Evolutionary conservation across 352 stramenopile genomes (phyloP), one percentile per base, ranked within the genome.

Genomic region (Globisporangium acanthophoron): DNA sequence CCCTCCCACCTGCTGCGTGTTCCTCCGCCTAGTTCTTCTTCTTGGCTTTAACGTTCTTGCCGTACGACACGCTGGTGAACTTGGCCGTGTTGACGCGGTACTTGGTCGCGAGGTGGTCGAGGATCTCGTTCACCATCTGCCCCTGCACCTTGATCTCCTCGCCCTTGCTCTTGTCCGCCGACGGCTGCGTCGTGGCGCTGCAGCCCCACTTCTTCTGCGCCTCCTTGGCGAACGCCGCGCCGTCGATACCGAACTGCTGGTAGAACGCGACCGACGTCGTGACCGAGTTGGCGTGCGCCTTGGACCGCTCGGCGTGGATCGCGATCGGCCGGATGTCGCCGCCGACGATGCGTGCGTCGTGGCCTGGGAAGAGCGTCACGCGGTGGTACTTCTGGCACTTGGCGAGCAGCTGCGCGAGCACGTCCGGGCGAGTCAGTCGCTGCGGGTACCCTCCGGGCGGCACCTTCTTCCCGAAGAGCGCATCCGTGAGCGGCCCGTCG

Each of bases 191-290:
- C 24, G 78, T 65, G 24, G 82, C 85, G 52, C 78, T 88, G 58
- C 78, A 93, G 16, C 83, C 85, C 83, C 83, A 95, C 47, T 87
- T 92, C 59, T 91, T 92, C 51, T 91, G 81, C 3, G 64, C 80
- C 15, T 95, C 85, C 56, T 88, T 90, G n/a, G 70, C 77, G 62
- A 93, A 91, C 7, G 65, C 57, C 5, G 67, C 58, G 18, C 76
- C 76, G 54, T 92, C 80, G 29, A 94, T 87, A 6, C 85, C 85
- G 57, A 94, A 94, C 58, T 85, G 70, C 67, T 92, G 68, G 59
- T 92, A 90, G 60, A 75, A 88, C 8, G 82, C 74, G 20, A 94
- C 67, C 18, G 62, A 76, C 24, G 85, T 92, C 31, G 91, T 69
- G 40, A 77, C 80, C 11, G 78, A 85, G 56, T 74, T 90, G n/a